Base-by-base conservation (phyloP, 768 basidiomycete species). In the Kwoniella pini region DNA sequence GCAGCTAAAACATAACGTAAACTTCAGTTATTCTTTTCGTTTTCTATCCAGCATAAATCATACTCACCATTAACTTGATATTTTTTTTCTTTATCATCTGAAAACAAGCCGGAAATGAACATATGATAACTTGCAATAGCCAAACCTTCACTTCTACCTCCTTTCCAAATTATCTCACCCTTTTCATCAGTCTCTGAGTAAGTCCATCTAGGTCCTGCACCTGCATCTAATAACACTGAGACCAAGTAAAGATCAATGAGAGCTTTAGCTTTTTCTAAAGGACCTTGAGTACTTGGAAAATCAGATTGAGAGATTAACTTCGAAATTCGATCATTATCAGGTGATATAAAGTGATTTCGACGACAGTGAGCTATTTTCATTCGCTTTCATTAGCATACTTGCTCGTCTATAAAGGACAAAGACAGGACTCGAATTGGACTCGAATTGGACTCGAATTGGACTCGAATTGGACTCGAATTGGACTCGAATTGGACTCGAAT, bases 181-280 rank as follows among this genome's bases (percentile, higher is more conserved):
- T 46, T 21, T 10, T 44, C 38, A 21, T 65, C 50, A 5, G 21
- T 76, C 58, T 94, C 92, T 6, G 79, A 81, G 77, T 88, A 98
- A 11, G 77, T 78, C 94, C 94, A 98, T 1, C 79, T 70, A 57
- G 84, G 87, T 0, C 94, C 95, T 0, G 94, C 95, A 1, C 94
- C 94, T 0, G 94, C 95, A 69, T 98, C 95, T 33, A 99, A 85
- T 13, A 98, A 83, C 7, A 98, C 95, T 11, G 91, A 92, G 22
- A 88, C 80, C 54, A 87, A 80, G 80, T 93, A 94, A 39, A 96
- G 84, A 79, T 98, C 95, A 74, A 98, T 82, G 31, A 91, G 82
- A 1, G 91, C 84, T 59, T 86, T 85, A 52, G 86, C 83, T 42
- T 84, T 83, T 70, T 93, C 79, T 33, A 77, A 40, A 6, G 68